Percentiles rank a stretch among this genome's conserved stretches.
These are phyloP conservation scores for Handroanthus guayacan DNA, from an alignment of 257 asterid species.

Conservation along the genomic window DNA sequence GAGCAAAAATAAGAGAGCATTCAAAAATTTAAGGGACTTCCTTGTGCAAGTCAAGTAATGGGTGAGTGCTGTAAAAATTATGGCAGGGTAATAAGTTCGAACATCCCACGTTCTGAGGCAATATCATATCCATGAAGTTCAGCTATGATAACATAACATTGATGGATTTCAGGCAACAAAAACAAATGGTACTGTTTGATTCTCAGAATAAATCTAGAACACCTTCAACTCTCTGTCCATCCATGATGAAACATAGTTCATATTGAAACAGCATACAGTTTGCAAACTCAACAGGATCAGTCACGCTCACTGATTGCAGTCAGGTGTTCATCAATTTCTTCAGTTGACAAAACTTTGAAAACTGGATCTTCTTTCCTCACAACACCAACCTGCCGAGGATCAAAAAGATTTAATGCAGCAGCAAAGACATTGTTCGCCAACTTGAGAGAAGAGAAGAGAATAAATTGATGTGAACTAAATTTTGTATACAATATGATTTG, in stretches of 20 bases:
- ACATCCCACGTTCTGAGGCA: too few species aligned
- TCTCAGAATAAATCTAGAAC: slow-evolving; percentile 27
- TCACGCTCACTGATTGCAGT: slow-evolving; percentile 98
- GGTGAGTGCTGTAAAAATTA: too few species aligned
- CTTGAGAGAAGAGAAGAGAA: background rate
- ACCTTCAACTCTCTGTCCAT: slow-evolving; percentile 31
- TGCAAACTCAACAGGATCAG: slow-evolving; percentile 40
- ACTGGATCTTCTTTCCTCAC: slow-evolving; percentile 75
- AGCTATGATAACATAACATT: too few species aligned
- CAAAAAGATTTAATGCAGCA: background rate
- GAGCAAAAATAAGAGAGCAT: too few species aligned
- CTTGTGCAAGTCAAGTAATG: too few species aligned
- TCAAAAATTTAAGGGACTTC: too few species aligned
- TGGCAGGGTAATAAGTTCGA: too few species aligned
- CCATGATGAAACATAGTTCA: slow-evolving; percentile 25
- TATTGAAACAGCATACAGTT: slow-evolving; percentile 1
- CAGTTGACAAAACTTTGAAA: slow-evolving; percentile 83
- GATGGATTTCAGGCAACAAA: too few species aligned
- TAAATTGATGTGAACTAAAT: background rate
- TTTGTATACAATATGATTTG: background rate
- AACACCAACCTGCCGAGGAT: slow-evolving; percentile 77
- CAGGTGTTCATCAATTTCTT: slow-evolving; percentile 93
- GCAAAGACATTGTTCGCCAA: background rate
- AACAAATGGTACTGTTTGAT: background rate
- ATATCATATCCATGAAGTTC: too few species aligned